Conservation (phyloP, 2,329 filamentous ascomycete genomes). For the Metarhizium anisopliae region DNA sequence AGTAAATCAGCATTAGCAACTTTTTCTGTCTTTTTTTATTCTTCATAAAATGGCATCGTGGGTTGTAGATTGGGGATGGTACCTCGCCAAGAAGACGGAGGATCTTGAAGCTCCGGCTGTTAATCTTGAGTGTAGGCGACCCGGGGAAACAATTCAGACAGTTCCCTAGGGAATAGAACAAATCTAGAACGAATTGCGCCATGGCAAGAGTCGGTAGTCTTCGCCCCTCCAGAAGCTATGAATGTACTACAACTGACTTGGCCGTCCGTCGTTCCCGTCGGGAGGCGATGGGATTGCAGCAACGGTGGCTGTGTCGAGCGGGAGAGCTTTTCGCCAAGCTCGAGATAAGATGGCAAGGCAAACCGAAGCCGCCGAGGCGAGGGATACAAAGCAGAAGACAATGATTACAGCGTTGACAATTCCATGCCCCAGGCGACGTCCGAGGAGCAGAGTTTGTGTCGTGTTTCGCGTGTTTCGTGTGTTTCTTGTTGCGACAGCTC, state of each 20-base stretch:
- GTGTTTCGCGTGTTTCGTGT: too few relatives aligned
- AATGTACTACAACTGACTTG: too few relatives aligned
- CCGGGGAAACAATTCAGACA: conserved; percentile 96
- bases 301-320: neutral
- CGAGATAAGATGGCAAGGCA: too few relatives aligned
- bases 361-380: too few relatives aligned
- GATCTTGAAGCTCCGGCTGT: conserved; percentile 91
- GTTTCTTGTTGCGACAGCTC: too few relatives aligned
- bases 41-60: neutral
- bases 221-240: too few relatives aligned
- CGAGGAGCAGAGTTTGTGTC: too few relatives aligned
- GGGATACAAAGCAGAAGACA: too few relatives aligned
- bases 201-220: conserved; percentile 32
- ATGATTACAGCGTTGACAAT: too few relatives aligned
- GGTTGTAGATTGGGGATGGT: conserved; percentile 11
- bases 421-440: too few relatives aligned
- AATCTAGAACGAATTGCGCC: conserved; percentile 79
- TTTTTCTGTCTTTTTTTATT: neutral
- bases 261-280: too few relatives aligned
- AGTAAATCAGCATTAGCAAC: neutral
- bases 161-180: conserved; percentile 85
- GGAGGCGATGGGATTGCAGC: neutral
- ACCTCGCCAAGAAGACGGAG: conserved; percentile 87
- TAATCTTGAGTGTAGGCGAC: conserved; percentile 90
- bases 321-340: too few relatives aligned